A percentile compares a stretch with the other conserved stretches of the same genome.
Evolutionary conservation across 805 yeast genomes (phyloP).

Genomic region (Sungouiozyma ichnusensis): DNA sequence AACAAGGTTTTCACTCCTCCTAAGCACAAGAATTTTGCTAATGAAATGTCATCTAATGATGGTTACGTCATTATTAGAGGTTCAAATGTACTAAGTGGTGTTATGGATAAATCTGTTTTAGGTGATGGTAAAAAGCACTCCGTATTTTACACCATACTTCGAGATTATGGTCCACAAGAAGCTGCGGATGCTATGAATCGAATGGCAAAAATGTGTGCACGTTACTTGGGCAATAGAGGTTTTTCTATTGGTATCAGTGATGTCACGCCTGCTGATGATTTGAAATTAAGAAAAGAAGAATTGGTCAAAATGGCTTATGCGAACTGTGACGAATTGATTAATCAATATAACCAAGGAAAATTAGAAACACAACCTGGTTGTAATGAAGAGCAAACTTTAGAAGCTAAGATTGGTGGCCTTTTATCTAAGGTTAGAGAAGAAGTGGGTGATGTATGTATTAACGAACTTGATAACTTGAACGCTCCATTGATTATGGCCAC

Average conservation of each 20-base stretch:
- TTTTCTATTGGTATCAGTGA: constrained; percentile 96
- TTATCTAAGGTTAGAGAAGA: constrained; percentile 96
- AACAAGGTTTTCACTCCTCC: constrained; percentile 86
- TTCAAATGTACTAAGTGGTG: constrained; percentile 80
- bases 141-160: constrained; percentile 83
- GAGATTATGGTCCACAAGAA: constrained; percentile 95
- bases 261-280: constrained; percentile 82
- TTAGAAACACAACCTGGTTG: constrained; percentile 98
- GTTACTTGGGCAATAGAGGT: constrained; percentile 89
- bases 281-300: constrained; percentile 68
- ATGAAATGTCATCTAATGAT: constrained; percentile 96
- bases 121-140: constrained; percentile 99
- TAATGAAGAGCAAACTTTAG: constrained; percentile 95
- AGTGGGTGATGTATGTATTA: constrained; percentile 96
- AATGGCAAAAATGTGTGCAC: constrained; percentile 97
- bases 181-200: constrained; percentile 96
- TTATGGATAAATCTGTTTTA: constrained; percentile 89
- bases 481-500: constrained; percentile 99
- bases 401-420: constrained; percentile 93
- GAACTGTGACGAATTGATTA: constrained; percentile 85
- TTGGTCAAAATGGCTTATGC: constrained; percentile 86
- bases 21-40: constrained; percentile 48
- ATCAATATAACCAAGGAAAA: constrained; percentile 66
- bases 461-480: constrained; percentile 77
- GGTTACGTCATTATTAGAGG: constrained; percentile 88